A percentile compares a stretch with the other conserved stretches of the same genome.
phyloP scores from a whole-genome alignment of 2,329 filamentous ascomycete species.

The Aureobasidium musti region DNA sequence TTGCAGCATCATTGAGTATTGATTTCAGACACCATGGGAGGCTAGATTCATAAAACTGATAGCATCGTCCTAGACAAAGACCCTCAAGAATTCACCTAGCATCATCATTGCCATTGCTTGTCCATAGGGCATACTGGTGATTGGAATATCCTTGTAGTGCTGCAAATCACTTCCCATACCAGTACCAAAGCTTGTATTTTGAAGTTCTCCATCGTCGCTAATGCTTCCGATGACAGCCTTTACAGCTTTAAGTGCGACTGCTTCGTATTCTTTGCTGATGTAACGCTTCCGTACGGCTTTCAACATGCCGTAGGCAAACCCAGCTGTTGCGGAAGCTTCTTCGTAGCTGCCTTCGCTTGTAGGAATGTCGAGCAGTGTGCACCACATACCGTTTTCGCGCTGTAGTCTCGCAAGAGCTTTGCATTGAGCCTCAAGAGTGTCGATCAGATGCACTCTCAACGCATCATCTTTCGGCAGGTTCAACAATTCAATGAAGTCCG shows the following conservation, averaged over 20 bases:
- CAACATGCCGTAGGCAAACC: constrained; percentile 77
- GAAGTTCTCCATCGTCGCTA: constrained; percentile 66
- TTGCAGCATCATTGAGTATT: constrained; percentile 18
- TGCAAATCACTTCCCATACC: constrained; percentile 72
- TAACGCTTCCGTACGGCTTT: constrained; percentile 72
- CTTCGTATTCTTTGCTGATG: constrained; percentile 62
- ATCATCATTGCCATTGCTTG: constrained; percentile 86
- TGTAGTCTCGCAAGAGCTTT: constrained; percentile 65
- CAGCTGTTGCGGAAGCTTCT: constrained; percentile 76
- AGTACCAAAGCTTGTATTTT: constrained; percentile 76
- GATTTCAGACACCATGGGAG: not conserved
- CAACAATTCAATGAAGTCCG: constrained; percentile 75
- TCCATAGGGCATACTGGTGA: constrained; percentile 81
- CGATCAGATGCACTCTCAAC: constrained; percentile 60
- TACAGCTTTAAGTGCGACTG: constrained; percentile 65
- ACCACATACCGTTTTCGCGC: constrained; percentile 65
- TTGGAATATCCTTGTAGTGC: constrained; percentile 74
- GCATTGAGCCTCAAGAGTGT: constrained; percentile 69
- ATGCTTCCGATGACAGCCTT: constrained; percentile 68
- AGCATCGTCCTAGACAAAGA: constrained; percentile 50
- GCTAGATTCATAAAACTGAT: constrained; percentile 14
- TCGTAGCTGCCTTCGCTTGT: constrained; percentile 69
- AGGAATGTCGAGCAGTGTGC: constrained; percentile 70
- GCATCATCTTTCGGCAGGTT: constrained; percentile 62
- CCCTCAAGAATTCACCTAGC: constrained; percentile 69